Evolutionary conservation across 352 stramenopile genomes (phyloP).

Genomic region (Phytophthora nicotianae): DNA sequence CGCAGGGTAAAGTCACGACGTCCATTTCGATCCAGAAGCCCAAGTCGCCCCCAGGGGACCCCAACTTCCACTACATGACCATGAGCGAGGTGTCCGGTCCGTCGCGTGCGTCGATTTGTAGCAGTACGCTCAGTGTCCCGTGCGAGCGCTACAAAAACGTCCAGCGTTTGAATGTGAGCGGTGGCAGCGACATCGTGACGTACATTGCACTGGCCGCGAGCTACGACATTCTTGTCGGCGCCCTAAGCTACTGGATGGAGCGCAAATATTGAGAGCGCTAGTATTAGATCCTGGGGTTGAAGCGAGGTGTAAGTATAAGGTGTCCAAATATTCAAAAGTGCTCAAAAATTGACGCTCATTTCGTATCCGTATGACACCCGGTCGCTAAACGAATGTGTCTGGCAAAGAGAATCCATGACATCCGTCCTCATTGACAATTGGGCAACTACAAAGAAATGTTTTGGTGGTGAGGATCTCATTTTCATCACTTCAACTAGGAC

Average conservation of each 20-base stretch:
- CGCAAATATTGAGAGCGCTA: constrained; percentile 57
- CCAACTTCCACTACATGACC: constrained; percentile 76
- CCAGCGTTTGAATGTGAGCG: constrained; percentile 75
- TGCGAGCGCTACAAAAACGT: constrained; percentile 69
- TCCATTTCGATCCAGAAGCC: constrained; percentile 73
- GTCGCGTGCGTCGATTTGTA: constrained; percentile 66
- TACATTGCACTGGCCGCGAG: constrained; percentile 73
- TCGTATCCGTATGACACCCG: too few relatives aligned
- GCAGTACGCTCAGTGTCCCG: constrained; percentile 75
- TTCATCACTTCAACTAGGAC: too few relatives aligned
- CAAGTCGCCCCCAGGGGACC: constrained; percentile 48
- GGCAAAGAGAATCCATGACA: neutral
- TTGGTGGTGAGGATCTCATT: constrained; percentile 2
- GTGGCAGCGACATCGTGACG: constrained; percentile 75
- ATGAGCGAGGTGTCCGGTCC: constrained; percentile 76
- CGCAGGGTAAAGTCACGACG: constrained; percentile 78
- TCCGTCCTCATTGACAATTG: constrained; percentile 14
- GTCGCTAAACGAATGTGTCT: too few relatives aligned
- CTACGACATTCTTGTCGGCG: constrained; percentile 80
- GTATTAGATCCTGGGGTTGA: constrained; percentile 34
- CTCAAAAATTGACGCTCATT: neutral
- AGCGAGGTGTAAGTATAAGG: constrained; percentile 28
- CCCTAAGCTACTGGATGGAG: constrained; percentile 79
- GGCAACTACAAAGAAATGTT: neutral
- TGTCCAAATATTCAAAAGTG: constrained; percentile 2